Conservation (phyloP, 768 basidiomycete genomes). For the Auricularia heimuer region DNA sequence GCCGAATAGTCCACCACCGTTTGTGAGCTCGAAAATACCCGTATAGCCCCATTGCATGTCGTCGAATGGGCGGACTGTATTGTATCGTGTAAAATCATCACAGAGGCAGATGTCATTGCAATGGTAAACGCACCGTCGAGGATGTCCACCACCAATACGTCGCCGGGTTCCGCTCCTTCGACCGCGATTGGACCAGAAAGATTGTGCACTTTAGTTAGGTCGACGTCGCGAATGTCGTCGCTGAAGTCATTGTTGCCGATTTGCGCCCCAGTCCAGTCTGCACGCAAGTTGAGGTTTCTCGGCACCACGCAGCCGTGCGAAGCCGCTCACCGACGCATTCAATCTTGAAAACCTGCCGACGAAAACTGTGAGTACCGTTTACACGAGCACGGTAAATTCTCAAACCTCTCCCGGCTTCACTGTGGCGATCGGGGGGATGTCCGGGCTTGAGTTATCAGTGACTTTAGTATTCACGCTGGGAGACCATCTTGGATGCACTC, state of each 20-base stretch:
- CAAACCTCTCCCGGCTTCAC: slow-evolving; percentile 53
- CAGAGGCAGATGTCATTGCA: background rate
- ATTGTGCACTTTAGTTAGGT: slow-evolving; percentile 59
- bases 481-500: slow-evolving; percentile 18
- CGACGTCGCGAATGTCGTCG: slow-evolving; percentile 59
- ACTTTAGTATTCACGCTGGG: background rate
- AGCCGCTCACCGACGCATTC: slow-evolving; percentile 49
- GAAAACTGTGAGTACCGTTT: background rate
- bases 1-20: slow-evolving; percentile 67
- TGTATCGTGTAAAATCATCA: background rate
- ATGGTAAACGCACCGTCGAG: slow-evolving; percentile 43
- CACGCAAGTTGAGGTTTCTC: background rate
- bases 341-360: slow-evolving; percentile 51
- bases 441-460: slow-evolving; percentile 32
- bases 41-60: slow-evolving; percentile 81
- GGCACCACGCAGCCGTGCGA: background rate
- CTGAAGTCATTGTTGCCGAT: slow-evolving; percentile 68
- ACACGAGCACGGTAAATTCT: background rate
- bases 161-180: slow-evolving; percentile 69
- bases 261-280: slow-evolving; percentile 74
- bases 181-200: slow-evolving; percentile 69
- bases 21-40: slow-evolving; percentile 67
- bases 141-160: slow-evolving; percentile 71
- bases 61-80: slow-evolving; percentile 53
- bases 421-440: slow-evolving; percentile 51